These are phyloP conservation scores for Fusarium kyushuense DNA, from an alignment of 2,329 filamentous ascomycete species.

Conservation along the genomic window DNA sequence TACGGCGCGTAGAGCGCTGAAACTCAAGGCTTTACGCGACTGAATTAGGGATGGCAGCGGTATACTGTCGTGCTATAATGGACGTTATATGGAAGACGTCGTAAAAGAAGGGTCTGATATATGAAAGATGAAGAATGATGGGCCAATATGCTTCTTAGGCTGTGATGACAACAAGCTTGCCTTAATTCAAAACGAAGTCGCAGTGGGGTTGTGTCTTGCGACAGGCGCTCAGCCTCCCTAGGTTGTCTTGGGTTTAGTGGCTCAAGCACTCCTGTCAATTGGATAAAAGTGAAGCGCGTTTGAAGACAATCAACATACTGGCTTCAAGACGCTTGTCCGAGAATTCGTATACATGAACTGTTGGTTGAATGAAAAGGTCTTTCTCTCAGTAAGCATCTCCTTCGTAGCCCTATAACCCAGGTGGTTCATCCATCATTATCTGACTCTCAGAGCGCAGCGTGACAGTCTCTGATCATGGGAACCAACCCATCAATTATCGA, in stretches of 20 bases:
- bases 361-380: too few relatives aligned
- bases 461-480: not conserved
- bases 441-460: constrained; percentile 1
- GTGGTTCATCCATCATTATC: constrained; percentile 6
- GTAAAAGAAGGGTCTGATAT: not conserved
- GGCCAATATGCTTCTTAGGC: too few relatives aligned
- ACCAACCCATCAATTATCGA: not conserved
- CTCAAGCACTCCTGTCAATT: not conserved
- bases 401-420: not conserved
- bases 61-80: not conserved
- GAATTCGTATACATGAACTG: not conserved
- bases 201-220: constrained; percentile 19
- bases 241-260: not conserved
- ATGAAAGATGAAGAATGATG: constrained; percentile 1
- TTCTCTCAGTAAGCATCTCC: not conserved
- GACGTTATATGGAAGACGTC: not conserved
- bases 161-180: constrained; percentile 23
- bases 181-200: not conserved
- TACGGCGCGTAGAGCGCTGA: not conserved
- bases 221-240: not conserved
- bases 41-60: not conserved
- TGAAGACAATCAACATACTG: constrained; percentile 4
- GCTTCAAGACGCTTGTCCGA: not conserved
- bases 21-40: not conserved
- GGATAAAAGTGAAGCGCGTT: constrained; percentile 26